A percentile compares a stretch with the other conserved stretches of the same genome.
Evolutionary conservation across 768 basidiomycete genomes (phyloP).

Genomic region (Tephrocybe sp.): DNA sequence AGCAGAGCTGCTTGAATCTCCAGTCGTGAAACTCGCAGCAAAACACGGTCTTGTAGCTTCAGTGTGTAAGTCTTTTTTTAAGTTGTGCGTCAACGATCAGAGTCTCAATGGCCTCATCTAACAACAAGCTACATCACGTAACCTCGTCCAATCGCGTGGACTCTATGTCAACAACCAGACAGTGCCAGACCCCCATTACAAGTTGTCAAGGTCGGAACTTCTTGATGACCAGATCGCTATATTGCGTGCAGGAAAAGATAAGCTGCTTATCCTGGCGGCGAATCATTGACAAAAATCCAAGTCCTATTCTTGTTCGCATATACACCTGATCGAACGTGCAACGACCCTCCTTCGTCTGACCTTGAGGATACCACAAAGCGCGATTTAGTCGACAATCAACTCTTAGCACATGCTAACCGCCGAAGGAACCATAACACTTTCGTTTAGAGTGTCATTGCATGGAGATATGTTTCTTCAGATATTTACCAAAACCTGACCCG

Average conservation of each 20-base stretch:
- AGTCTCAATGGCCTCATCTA: neutral
- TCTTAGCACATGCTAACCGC: no score
- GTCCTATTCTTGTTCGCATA: neutral
- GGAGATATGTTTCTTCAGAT: no score
- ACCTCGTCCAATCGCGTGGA: conserved; percentile 61
- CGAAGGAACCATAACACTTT: no score
- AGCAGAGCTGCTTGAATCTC: conserved; percentile 47
- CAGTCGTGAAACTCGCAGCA: conserved; percentile 61
- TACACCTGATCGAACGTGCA: no score
- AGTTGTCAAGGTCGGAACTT: conserved; percentile 42
- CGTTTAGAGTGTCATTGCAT: no score
- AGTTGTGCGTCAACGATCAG: neutral
- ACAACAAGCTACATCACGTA: conserved; percentile 63
- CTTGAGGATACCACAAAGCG: no score
- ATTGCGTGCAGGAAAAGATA: conserved; percentile 73
- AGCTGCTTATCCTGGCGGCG: conserved; percentile 51
- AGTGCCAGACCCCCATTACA: conserved; percentile 47
- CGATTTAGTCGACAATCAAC: no score
- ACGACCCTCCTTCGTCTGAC: no score
- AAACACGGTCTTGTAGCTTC: conserved; percentile 58
- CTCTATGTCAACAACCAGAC: conserved; percentile 68
- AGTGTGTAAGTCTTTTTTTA: conserved; percentile 46
- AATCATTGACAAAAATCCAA: neutral
- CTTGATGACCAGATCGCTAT: conserved; percentile 63
- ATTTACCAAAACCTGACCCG: no score